Conservation (phyloP, 1,284 basidiomycete species). For the Rhizoctonia solani region DNA sequence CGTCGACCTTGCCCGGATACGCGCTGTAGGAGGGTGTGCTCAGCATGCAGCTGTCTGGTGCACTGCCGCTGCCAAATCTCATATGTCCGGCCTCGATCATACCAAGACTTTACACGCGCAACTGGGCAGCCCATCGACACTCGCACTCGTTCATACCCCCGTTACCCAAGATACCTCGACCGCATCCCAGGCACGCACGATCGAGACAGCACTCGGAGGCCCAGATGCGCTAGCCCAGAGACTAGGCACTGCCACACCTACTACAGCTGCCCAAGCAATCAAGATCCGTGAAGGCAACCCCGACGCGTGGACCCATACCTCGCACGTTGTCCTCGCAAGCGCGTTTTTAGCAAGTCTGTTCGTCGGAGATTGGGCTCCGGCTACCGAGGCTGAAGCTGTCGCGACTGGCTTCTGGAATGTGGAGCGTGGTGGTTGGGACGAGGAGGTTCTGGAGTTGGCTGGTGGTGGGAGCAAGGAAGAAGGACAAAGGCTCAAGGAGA, state of each 20-base stretch:
- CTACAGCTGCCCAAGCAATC: slow-evolving; percentile 62
- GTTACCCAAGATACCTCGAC: slow-evolving; percentile 77
- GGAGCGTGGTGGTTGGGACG: slow-evolving; percentile 61
- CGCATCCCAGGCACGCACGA: slow-evolving; percentile 69
- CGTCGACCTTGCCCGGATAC: slow-evolving; percentile 67
- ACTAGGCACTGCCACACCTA: slow-evolving; percentile 59
- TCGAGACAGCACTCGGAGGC: slow-evolving; percentile 73
- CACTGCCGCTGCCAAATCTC: slow-evolving; percentile 67
- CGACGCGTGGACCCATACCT: slow-evolving; percentile 74
- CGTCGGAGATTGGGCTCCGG: slow-evolving; percentile 67
- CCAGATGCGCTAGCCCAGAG: slow-evolving; percentile 73
- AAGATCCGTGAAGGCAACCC: slow-evolving; percentile 73
- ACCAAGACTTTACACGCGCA: slow-evolving; percentile 66
- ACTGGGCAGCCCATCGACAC: slow-evolving; percentile 55
- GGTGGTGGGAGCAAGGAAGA: slow-evolving; percentile 69
- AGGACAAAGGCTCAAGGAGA: slow-evolving; percentile 65
- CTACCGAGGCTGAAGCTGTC: slow-evolving; percentile 75
- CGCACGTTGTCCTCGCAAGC: slow-evolving; percentile 66
- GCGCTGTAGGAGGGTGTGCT: slow-evolving; percentile 71
- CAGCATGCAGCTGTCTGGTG: slow-evolving; percentile 83
- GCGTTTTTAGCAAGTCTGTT: slow-evolving; percentile 72
- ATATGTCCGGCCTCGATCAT: slow-evolving; percentile 64
- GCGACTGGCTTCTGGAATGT: slow-evolving; percentile 77
- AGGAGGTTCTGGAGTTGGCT: slow-evolving; percentile 71
- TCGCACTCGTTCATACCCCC: slow-evolving; percentile 74